Conservation (phyloP, 495 filamentous ascomycete species). For the Aspergillus sclerotiicarbonarius region DNA sequence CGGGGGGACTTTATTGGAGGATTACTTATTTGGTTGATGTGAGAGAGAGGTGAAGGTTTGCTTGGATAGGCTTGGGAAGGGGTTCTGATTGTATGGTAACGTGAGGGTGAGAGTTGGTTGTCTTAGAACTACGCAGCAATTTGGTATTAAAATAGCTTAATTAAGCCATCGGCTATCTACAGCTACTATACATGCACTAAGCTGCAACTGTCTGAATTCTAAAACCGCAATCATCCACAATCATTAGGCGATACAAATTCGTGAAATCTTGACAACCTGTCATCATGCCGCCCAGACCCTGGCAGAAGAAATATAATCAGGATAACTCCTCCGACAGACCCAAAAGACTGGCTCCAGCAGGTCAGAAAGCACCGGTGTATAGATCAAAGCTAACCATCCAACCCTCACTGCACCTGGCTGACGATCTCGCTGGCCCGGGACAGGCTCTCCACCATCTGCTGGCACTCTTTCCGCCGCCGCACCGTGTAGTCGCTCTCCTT, state of each 20-base stretch:
- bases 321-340: constrained; percentile 13
- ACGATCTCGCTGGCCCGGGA: constrained; percentile 91
- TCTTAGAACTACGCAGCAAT: no score
- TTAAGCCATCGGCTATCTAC: background rate
- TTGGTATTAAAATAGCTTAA: no score
- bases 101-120: no score
- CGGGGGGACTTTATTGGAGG: background rate
- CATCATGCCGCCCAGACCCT: background rate
- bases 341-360: constrained; percentile 9
- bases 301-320: constrained; percentile 20
- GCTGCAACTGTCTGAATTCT: constrained; percentile 15
- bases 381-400: constrained; percentile 11
- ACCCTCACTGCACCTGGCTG: constrained; percentile 81
- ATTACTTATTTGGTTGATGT: background rate
- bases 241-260: constrained; percentile 31
- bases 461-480: constrained; percentile 94
- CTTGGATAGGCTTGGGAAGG: no score
- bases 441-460: constrained; percentile 97
- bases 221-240: constrained; percentile 18
- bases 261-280: constrained; percentile 11
- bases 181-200: constrained; percentile 11
- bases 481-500: constrained; percentile 98
- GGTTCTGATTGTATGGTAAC: no score
- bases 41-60: background rate
- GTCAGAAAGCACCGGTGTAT: constrained; percentile 13